phyloP scores from a whole-genome alignment of 2,329 filamentous ascomycete species.

The Endoconidiophora laricicola region DNA sequence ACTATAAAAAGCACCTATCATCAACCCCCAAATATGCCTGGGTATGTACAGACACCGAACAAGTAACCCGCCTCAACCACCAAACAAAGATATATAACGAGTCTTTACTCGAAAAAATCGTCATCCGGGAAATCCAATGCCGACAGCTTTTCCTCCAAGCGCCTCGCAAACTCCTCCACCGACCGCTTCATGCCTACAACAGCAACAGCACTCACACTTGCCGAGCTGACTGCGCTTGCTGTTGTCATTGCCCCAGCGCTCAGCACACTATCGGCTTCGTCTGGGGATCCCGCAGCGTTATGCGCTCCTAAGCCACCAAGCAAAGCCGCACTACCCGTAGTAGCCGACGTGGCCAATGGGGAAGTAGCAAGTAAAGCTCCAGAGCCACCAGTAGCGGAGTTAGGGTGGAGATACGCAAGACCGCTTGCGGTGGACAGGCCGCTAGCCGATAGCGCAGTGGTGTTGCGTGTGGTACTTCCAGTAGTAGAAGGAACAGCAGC shows the following conservation, averaged over 20 bases:
- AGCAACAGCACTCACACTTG: conserved; percentile 24
- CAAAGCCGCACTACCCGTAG: conserved; percentile 17
- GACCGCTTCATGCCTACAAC: conserved; percentile 37
- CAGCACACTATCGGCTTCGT: conserved; percentile 31
- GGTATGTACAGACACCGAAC: too few relatives aligned
- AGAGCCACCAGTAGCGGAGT: conserved; percentile 15
- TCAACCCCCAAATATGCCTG: too few relatives aligned
- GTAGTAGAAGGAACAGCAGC: neutral
- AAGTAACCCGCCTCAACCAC: neutral
- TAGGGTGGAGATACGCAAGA: too few relatives aligned
- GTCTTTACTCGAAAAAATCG: conserved; percentile 22
- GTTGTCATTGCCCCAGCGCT: conserved; percentile 30
- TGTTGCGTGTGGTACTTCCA: too few relatives aligned
- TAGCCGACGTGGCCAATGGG: conserved; percentile 3
- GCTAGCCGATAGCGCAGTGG: too few relatives aligned
- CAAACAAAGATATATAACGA: neutral
- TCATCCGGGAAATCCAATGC: conserved; percentile 36
- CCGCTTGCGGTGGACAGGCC: too few relatives aligned
- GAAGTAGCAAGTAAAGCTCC: conserved; percentile 14
- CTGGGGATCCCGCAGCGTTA: conserved; percentile 20
- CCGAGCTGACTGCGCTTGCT: conserved; percentile 23
- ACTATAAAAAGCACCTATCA: too few relatives aligned
- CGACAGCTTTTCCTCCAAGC: conserved; percentile 44
- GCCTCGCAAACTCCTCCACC: conserved; percentile 40
- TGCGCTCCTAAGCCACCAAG: conserved; percentile 16